Base-by-base conservation (phyloP, 2,329 filamentous ascomycete genomes). In the Botrytis aclada region DNA sequence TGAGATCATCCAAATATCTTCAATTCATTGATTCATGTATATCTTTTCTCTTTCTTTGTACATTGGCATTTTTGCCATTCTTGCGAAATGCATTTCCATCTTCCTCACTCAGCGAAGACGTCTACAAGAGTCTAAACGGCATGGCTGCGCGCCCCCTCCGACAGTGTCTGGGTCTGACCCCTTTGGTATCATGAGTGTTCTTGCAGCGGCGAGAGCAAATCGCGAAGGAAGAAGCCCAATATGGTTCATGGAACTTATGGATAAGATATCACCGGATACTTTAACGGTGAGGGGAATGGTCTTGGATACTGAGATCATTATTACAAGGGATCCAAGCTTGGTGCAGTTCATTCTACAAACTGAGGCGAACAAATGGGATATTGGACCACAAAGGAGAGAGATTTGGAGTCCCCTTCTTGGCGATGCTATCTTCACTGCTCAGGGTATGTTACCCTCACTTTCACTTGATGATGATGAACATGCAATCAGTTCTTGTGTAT, bases 311-410 rank as follows among this genome's bases (percentile, higher is more conserved):
- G 63, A 66, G 43, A n/a, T 66, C 37, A 34, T 66, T n/a, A 37
- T 66, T 37, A 66, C 63, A 22, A 66, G 63, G 37, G 63, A 66
- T 51, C 63, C 63, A 34, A n/a, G 29, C 25, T 66, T 66, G 22
- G 63, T 43, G 25, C 54, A 61, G 9, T 62, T 71, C 18, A 71
- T 62, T 14, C 29, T 63, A 25, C 43, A 62, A 22, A 63, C 58
- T 20, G 54, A 71, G 7, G 45, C 60, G 18, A 43, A 63, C 10
- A 3, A 80, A 83, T 72, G 83, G 81, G 81, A 83, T 67, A 80
- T 82, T 66, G 80, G 81, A 61, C 75, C 79, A 69, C 78, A 78
- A n/a, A 77, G 81, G 6, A 77, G 79, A 43, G 79, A 77, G 32
- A 80, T 79, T 63, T 82, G 81, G 79, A 79, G 76, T 72, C 75